Base-by-base conservation (phyloP, 192 early-diverging fungal genomes). In the Thoreauomyces humboldtii region DNA sequence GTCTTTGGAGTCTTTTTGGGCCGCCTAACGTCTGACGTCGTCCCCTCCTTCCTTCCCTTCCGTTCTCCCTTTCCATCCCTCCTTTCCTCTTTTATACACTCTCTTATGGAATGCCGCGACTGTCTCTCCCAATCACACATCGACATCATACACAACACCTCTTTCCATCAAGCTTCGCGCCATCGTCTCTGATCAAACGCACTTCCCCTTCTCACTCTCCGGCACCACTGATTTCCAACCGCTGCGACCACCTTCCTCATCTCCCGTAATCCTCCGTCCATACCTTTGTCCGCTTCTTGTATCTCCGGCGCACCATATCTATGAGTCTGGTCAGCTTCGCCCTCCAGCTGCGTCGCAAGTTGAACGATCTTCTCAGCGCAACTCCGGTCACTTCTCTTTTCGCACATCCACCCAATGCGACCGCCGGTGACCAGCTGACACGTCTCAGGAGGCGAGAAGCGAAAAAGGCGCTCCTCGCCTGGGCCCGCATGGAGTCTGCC, bases 281-380 rank as follows among this genome's bases (percentile, higher is more conserved):
- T n/a, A 41, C 38, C n/a, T 9, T n/a, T n/a, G 9, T 41, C 9
- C 11, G 11, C 9, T 41, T n/a, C 9, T 41, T 41, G 38, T 9
- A 9, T 41, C 38, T 41, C 11, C 38, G n/a, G 38, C n/a, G n/a
- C n/a, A 41, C n/a, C 9, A 41, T n/a, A 9, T 41, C 38, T 41
- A 57, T 57, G 55, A 12, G n/a, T 12, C 34, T 64, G 50, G 46
- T 51, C 5, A 64, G 29, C 50, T 21, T 64, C 17, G 50, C 62
- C n/a, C 1, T 21, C 24, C 64, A 66, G 46, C 53, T 66, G 27
- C 64, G 64, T 28, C 64, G 58, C 28, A 66, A 58, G 41, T 38
- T 66, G 15, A 34, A 44, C 17, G 7, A 36, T 7, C 9, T 66
- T 42, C 38, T 66, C 6, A 38, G 54, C 21, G 41, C 54, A 6